Percentiles rank a stretch among this genome's conserved stretches.
phyloP scores from a whole-genome alignment of 495 filamentous ascomycete species.

The Talaromyces wortmannii region DNA sequence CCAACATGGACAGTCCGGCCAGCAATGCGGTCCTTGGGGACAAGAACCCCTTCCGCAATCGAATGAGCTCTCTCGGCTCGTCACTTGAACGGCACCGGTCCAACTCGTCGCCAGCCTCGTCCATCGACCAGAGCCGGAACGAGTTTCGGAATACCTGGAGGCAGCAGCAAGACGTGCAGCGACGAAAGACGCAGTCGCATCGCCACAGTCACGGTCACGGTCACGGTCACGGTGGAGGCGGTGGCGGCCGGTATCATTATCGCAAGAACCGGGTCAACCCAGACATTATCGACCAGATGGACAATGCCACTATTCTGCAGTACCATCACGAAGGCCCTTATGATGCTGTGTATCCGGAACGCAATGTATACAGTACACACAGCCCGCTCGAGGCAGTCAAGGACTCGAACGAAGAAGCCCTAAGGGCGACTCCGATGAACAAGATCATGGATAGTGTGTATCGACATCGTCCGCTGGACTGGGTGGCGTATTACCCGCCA shows the following conservation, averaged over 20 bases:
- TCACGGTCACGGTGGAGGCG: too few species aligned
- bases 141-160: conserved; percentile 2
- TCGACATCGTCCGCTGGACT: conserved; percentile 78
- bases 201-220: conserved; percentile 1
- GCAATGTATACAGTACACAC: conserved; percentile 55
- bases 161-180: conserved; percentile 23
- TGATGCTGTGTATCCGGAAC: conserved; percentile 69
- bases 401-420: conserved; percentile 65
- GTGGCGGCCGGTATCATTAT: conserved; percentile 10
- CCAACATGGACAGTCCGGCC: conserved; percentile 4
- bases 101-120: conserved; percentile 21
- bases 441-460: conserved; percentile 68
- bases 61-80: not conserved
- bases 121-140: conserved; percentile 7
- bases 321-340: conserved; percentile 95
- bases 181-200: conserved; percentile 11
- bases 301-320: conserved; percentile 46
- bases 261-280: conserved; percentile 44
- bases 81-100: conserved; percentile 18
- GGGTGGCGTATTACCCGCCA: conserved; percentile 68
- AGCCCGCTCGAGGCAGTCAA: conserved; percentile 74
- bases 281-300: conserved; percentile 78
- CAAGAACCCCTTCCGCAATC: conserved; percentile 4
- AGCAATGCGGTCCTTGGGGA: not conserved
- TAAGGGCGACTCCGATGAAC: conserved; percentile 77